A percentile compares a stretch with the other conserved stretches of the same genome.
Conservation (phyloP, 768 basidiomycete genomes). For the Trametes elegans region DNA sequence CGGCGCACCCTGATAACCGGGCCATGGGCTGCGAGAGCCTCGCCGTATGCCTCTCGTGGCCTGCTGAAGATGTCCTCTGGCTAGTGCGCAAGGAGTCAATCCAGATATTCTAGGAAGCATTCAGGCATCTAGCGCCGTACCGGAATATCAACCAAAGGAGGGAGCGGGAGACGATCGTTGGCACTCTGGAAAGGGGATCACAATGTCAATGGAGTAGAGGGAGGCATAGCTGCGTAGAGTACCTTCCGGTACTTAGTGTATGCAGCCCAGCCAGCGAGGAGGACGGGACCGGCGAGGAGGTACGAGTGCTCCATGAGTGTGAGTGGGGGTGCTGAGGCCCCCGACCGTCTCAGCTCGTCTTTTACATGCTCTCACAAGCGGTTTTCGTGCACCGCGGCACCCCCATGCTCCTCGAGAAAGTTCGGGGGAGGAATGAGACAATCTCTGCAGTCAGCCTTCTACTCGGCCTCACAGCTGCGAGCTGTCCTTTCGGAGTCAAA, state of each 20-base stretch:
- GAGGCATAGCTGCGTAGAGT: neutral
- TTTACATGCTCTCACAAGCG: neutral
- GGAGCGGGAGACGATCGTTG: conserved; percentile 17
- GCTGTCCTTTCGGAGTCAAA: neutral
- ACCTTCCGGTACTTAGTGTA: conserved; percentile 12
- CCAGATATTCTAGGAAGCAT: neutral
- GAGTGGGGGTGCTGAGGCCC: neutral
- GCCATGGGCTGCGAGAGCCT: conserved; percentile 29
- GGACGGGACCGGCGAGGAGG: conserved; percentile 4
- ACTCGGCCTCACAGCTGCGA: neutral
- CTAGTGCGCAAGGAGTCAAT: neutral
- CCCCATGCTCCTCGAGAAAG: neutral
- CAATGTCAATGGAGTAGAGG: too few species aligned
- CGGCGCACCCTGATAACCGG: conserved; percentile 33
- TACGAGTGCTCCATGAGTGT: conserved; percentile 18
- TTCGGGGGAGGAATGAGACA: neutral
- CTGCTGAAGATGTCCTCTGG: conserved; percentile 31
- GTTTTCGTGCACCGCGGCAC: neutral
- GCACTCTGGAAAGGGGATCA: conserved; percentile 1
- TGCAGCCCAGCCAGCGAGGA: neutral
- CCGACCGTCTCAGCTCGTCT: neutral
- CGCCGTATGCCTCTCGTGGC: conserved; percentile 33
- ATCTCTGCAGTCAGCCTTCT: neutral
- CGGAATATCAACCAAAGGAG: conserved; percentile 14
- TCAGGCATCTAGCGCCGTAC: too few species aligned